These are phyloP conservation scores for Vigna nakashimae DNA, from an alignment of 306 rosid genomes.

Conservation along the genomic window DNA sequence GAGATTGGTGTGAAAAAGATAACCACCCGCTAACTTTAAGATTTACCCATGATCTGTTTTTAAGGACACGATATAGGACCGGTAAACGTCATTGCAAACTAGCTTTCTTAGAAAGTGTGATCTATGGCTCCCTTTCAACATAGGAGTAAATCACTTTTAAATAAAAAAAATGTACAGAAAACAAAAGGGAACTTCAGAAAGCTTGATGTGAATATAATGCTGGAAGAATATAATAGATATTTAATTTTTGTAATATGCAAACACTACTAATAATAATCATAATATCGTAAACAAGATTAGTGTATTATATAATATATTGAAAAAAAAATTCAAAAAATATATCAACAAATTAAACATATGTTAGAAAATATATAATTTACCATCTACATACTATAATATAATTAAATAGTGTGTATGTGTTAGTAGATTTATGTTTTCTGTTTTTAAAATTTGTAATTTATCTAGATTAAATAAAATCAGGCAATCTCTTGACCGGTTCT, in stretches of 20 bases:
- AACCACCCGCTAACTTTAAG: conserved; percentile 22
- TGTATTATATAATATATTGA: no score
- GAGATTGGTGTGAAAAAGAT: neutral
- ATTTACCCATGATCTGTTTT: conserved; percentile 27
- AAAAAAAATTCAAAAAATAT: no score
- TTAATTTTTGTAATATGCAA: no score
- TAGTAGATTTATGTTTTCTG: no score
- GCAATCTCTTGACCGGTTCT: no score
- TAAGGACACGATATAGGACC: conserved; percentile 33
- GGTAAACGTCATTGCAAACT: conserved; percentile 29
- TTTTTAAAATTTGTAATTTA: no score
- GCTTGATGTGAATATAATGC: neutral
- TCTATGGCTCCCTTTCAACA: conserved; percentile 26
- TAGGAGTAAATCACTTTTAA: conserved; percentile 18
- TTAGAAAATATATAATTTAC: no score
- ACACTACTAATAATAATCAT: no score
- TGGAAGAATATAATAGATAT: neutral
- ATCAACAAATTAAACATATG: no score
- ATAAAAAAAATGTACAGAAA: neutral
- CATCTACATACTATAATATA: no score
- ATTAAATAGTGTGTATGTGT: neutral
- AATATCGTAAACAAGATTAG: no score
- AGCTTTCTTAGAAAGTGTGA: conserved; percentile 26
- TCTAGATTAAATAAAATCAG: no score
- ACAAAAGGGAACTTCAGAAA: conserved; percentile 30